Evolutionary conservation across 176 grass and related monocot genomes (phyloP), one percentile per base, ranked within the genome.

Genomic region (Oryza nivara): DNA sequence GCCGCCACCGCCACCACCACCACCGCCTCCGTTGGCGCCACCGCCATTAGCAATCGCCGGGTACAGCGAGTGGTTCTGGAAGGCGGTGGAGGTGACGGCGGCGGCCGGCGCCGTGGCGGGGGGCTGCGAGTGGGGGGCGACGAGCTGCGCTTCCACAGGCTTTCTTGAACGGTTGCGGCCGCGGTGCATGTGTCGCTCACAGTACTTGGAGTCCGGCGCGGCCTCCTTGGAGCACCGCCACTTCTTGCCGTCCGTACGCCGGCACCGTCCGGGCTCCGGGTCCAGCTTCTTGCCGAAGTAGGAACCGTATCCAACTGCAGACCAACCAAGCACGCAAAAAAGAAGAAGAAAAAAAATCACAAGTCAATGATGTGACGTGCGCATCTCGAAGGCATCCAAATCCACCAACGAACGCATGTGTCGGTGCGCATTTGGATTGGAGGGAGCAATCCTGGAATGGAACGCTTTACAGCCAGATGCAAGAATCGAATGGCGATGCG

Each of bases 141-240:
- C 90, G 74, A 88, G 77, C 89, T 75, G 95, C 77, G 92, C 45
- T 97, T 97, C 95, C 95, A 95, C 95, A 93, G 95, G 92, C 92
- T 97, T 97, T 97, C 92, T 97, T 97, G 95, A 97, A 97, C 95
- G 95, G 83, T 76, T 94, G 74, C 95, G 92, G 77, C 95, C 92
- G 46, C 95, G 92, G 75, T 97, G 95, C 92, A 97, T 97, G 90
- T 97, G 95, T 81, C 95, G 92, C 84, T 98, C 91, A 82, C 95
- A 98, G 84, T 98, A 98, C 89, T 95, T 95, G 65, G 95, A 98
- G 75, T 98, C 95, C 35, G 87, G 92, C 4, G 86, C 86, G 45
- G 95, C 91, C 84, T 93, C 89, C 92, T 98, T 98, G 47, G 95
- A 73, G 81, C 95, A 97, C 84, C 95, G 90, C 95, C 95, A 97